phyloP scores from a whole-genome alignment of 2,329 filamentous ascomycete species.

The Xylariaceae sp. region DNA sequence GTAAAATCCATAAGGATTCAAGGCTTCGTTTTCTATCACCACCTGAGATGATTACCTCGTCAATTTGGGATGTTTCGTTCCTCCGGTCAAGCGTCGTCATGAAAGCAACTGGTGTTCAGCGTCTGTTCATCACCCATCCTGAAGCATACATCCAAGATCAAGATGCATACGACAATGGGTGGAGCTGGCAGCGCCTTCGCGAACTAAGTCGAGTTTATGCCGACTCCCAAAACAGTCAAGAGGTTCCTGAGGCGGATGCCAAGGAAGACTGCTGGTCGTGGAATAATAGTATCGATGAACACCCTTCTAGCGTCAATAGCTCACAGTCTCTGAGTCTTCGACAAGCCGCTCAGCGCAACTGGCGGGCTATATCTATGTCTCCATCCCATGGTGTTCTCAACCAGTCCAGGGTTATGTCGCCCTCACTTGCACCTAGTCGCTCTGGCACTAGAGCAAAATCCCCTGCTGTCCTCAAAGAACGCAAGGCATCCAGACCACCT shows the following conservation, averaged over 20 bases:
- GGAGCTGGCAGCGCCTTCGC: slow-evolving; percentile 72
- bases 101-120: slow-evolving; percentile 64
- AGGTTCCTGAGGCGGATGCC: slow-evolving; percentile 63
- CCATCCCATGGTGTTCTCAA: slow-evolving; percentile 40
- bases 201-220: slow-evolving; percentile 61
- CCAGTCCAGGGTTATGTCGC: slow-evolving; percentile 36
- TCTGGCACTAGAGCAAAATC: slow-evolving; percentile 44
- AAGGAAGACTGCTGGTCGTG: slow-evolving; percentile 69
- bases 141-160: slow-evolving; percentile 72
- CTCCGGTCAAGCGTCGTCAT: slow-evolving; percentile 72
- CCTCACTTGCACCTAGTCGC: slow-evolving; percentile 41
- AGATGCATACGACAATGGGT: slow-evolving; percentile 56
- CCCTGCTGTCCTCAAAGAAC: slow-evolving; percentile 42
- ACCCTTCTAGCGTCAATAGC: slow-evolving; percentile 46
- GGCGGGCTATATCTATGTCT: slow-evolving; percentile 44
- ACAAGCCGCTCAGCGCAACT: slow-evolving; percentile 43
- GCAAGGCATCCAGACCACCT: slow-evolving; percentile 48
- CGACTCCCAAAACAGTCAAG: slow-evolving; percentile 46
- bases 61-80: slow-evolving; percentile 72
- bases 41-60: slow-evolving; percentile 72
- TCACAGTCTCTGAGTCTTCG: slow-evolving; percentile 47
- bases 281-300: slow-evolving; percentile 65
- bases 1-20: slow-evolving; percentile 75
- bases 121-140: slow-evolving; percentile 75
- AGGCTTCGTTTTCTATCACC: slow-evolving; percentile 71